A percentile compares a stretch with the other conserved stretches of the same genome.
Evolutionary conservation across 2,329 filamentous ascomycete species (phyloP).

Genomic region (Pseudofabraea citricarpa): DNA sequence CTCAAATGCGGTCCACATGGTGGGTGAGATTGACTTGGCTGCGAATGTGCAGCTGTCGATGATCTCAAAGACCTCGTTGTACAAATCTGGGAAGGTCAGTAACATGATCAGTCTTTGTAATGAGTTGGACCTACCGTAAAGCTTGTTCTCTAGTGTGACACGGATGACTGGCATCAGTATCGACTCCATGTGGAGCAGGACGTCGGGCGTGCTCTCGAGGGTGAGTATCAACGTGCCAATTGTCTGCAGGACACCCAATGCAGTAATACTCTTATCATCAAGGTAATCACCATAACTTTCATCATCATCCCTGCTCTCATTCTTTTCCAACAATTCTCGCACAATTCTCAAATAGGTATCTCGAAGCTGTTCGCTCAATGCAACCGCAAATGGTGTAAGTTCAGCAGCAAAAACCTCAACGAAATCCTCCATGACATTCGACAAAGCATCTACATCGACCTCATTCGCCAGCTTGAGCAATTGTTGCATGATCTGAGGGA

Average conservation of each 20-base stretch:
- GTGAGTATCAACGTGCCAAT: slow-evolving; percentile 97
- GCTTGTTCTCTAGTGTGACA: slow-evolving; percentile 94
- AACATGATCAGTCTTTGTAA: slow-evolving; percentile 5
- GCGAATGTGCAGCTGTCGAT: slow-evolving; percentile 99
- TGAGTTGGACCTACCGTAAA: slow-evolving; percentile 62
- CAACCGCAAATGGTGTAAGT: slow-evolving; percentile 93
- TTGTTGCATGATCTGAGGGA: slow-evolving; percentile 99
- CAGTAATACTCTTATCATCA: slow-evolving; percentile 98
- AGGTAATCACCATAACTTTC: slow-evolving; percentile 84
- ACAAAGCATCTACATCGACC: slow-evolving; percentile 92
- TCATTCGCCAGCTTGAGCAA: slow-evolving; percentile 95
- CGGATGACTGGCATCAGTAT: slow-evolving; percentile 97
- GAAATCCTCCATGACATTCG: slow-evolving; percentile 99
- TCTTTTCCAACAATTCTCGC: slow-evolving; percentile 83
- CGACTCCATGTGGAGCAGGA: slow-evolving; percentile 88
- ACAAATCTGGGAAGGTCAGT: slow-evolving; percentile 59
- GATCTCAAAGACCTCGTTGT: slow-evolving; percentile 98
- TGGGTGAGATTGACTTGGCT: slow-evolving; percentile 88
- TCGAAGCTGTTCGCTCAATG: slow-evolving; percentile 88
- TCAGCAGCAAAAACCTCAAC: slow-evolving; percentile 98
- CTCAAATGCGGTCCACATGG: slow-evolving; percentile 99
- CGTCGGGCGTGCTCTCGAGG: slow-evolving; percentile 93
- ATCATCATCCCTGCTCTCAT: slow-evolving; percentile 68
- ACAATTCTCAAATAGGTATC: slow-evolving; percentile 96
- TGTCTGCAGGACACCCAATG: slow-evolving; percentile 91